A percentile compares a stretch with the other conserved stretches of the same genome.
Evolutionary conservation across 169 alveolate species (phyloP).

Genomic region (Condylostoma magnum): DNA sequence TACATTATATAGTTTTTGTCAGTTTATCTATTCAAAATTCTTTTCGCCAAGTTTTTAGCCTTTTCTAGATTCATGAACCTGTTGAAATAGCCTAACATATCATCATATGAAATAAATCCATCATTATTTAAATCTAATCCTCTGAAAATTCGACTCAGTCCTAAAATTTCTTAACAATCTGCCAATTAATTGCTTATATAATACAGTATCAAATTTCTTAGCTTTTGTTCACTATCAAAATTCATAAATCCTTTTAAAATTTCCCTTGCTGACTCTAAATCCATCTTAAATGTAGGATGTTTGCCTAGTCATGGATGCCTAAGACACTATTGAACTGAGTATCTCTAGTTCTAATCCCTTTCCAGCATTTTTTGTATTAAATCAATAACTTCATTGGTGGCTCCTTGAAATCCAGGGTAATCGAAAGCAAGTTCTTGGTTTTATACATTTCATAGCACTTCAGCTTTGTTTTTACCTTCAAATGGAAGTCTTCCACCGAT

Average conservation of each 20-base stretch:
- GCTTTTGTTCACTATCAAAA: constrained; percentile 37
- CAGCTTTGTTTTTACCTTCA: constrained; percentile 70
- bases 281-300: too few relatives aligned
- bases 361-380: constrained; percentile 50
- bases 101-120: constrained; percentile 69
- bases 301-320: constrained; percentile 61
- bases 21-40: constrained; percentile 72
- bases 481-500: constrained; percentile 70
- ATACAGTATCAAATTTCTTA: constrained; percentile 54
- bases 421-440: constrained; percentile 50
- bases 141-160: constrained; percentile 48
- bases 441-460: constrained; percentile 60
- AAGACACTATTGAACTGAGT: constrained; percentile 54
- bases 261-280: constrained; percentile 7
- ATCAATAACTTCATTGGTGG: constrained; percentile 55
- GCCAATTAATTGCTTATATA: constrained; percentile 55
- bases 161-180: constrained; percentile 43
- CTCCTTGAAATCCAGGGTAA: constrained; percentile 20
- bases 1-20: constrained; percentile 74
- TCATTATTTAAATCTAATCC: constrained; percentile 64
- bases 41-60: constrained; percentile 67
- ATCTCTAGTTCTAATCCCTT: constrained; percentile 39
- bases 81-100: constrained; percentile 47
- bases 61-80: constrained; percentile 43
- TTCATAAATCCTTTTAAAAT: constrained; percentile 36